A percentile compares a stretch with the other conserved stretches of the same genome.
These are phyloP conservation scores for Phytophthora tentaculata DNA, from an alignment of 352 stramenopile species.

Conservation along the genomic window DNA sequence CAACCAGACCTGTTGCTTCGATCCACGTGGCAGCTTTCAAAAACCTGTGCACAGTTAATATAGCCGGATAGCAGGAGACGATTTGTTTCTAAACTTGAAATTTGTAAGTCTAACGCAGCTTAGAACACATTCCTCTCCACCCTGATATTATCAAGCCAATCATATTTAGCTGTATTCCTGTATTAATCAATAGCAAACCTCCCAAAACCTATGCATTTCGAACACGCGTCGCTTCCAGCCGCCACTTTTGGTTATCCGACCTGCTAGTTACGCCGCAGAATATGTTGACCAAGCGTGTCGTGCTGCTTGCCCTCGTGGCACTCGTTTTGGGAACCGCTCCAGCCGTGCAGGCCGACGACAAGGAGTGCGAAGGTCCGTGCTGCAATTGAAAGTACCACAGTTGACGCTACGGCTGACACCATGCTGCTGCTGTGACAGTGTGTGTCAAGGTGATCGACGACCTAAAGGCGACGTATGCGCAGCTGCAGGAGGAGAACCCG, in stretches of 20 bases:
- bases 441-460: constrained; percentile 93
- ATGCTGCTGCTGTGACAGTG: constrained; percentile 52
- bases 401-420: not conserved
- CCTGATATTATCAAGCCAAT: constrained; percentile 2
- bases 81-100: constrained; percentile 5
- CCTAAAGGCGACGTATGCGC: constrained; percentile 74
- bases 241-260: constrained; percentile 38
- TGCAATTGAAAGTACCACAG: not conserved
- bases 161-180: not conserved
- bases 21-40: constrained; percentile 33
- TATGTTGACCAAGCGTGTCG: constrained; percentile 67
- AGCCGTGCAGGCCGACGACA: constrained; percentile 50
- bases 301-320: constrained; percentile 74
- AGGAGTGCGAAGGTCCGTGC: constrained; percentile 91
- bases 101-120: not conserved
- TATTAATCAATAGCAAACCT: constrained; percentile 4
- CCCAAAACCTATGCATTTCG: constrained; percentile 3
- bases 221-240: constrained; percentile 31
- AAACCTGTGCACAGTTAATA: constrained; percentile 39
- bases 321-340: constrained; percentile 51
- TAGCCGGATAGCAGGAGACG: constrained; percentile 17
- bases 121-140: constrained; percentile 23
- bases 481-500: constrained; percentile 72
- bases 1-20: constrained; percentile 29
- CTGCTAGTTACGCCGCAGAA: constrained; percentile 11